Conservation (phyloP, 306 rosid genomes). For the Medicago ruthenica region DNA sequence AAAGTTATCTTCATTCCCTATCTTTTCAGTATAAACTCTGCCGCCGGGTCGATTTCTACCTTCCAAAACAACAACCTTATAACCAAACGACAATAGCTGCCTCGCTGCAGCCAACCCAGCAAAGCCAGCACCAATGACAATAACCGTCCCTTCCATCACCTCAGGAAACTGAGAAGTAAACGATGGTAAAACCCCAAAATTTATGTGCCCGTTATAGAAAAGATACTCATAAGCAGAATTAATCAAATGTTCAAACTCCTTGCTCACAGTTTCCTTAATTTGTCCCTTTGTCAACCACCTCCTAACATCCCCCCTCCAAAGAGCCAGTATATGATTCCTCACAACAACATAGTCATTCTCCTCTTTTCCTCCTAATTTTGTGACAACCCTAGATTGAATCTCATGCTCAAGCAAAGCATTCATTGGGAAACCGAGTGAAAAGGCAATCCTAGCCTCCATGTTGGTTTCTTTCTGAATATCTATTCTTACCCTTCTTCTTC, state of each 20-base stretch:
- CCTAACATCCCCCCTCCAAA: slow-evolving; percentile 86
- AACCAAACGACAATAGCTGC: slow-evolving; percentile 87
- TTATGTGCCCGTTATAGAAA: slow-evolving; percentile 77
- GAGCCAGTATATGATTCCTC: slow-evolving; percentile 85
- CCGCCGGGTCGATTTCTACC: slow-evolving; percentile 95
- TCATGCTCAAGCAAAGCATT: slow-evolving; percentile 86
- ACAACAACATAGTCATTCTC: slow-evolving; percentile 91
- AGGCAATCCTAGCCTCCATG: slow-evolving; percentile 90
- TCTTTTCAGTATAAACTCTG: slow-evolving; percentile 87
- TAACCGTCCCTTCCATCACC: slow-evolving; percentile 68
- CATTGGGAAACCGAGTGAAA: slow-evolving; percentile 85
- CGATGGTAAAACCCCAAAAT: slow-evolving; percentile 83
- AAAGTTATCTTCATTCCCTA: slow-evolving; percentile 69
- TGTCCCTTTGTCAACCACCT: slow-evolving; percentile 77
- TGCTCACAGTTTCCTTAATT: slow-evolving; percentile 78
- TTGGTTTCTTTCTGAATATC: slow-evolving; percentile 91
- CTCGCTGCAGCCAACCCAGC: slow-evolving; percentile 95
- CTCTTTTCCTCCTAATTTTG: slow-evolving; percentile 80
- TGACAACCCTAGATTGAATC: slow-evolving; percentile 78
- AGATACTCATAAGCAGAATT: slow-evolving; percentile 82
- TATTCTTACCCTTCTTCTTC: slow-evolving; percentile 62
- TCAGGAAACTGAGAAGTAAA: slow-evolving; percentile 69
- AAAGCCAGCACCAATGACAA: slow-evolving; percentile 89
- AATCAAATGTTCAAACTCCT: slow-evolving; percentile 75
- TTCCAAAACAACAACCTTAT: slow-evolving; percentile 80